phyloP scores from a whole-genome alignment of 2,329 filamentous ascomycete genomes.

The Polytolypa hystricis region DNA sequence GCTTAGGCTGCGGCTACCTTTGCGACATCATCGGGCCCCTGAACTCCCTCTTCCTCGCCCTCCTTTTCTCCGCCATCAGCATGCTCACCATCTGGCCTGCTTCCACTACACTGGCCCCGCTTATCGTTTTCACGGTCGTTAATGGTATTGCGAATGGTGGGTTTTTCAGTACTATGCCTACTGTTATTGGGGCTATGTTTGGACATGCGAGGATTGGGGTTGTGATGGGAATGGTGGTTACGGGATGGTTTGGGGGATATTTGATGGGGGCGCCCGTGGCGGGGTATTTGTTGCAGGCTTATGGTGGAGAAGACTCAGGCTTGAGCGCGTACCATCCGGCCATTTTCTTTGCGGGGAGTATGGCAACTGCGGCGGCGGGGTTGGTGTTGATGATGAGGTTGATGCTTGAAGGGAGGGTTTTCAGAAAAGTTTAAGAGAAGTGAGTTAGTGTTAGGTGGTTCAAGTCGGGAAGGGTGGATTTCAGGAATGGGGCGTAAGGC shows the following conservation, averaged over 20 bases:
- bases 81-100: constrained; percentile 53
- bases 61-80: constrained; percentile 44
- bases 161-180: constrained; percentile 55
- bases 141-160: constrained; percentile 52
- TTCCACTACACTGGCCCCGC: constrained; percentile 42
- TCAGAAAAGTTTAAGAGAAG: too few species aligned
- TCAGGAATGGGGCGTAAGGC: too few species aligned
- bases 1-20: constrained; percentile 43
- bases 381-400: too few species aligned
- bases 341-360: too few species aligned
- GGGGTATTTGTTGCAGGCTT: too few species aligned
- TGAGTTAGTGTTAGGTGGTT: too few species aligned
- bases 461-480: too few species aligned
- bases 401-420: too few species aligned
- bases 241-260: constrained; percentile 51
- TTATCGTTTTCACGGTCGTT: constrained; percentile 47
- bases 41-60: constrained; percentile 43
- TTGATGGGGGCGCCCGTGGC: too few species aligned
- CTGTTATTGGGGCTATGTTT: constrained; percentile 50
- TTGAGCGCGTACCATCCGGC: too few species aligned
- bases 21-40: constrained; percentile 46
- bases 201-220: constrained; percentile 44
- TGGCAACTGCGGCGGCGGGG: too few species aligned
- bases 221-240: constrained; percentile 52
- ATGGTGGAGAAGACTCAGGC: too few species aligned